Evolutionary conservation across 768 basidiomycete species (phyloP).

Genomic region (Rhodocollybia butyracea): DNA sequence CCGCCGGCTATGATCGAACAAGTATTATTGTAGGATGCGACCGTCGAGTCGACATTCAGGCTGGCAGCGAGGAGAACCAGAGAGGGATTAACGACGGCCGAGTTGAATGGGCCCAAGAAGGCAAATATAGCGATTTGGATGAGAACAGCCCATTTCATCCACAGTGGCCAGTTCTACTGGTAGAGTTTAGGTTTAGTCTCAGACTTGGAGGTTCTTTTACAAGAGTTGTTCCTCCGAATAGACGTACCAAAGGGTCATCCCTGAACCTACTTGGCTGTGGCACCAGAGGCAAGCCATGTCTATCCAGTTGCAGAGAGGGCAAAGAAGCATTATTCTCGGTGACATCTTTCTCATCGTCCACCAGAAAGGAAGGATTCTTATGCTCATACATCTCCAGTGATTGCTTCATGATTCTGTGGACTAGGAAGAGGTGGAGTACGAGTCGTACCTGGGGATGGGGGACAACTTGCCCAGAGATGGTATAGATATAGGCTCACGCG

Average conservation of each 20-base stretch:
- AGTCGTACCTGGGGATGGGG: too few relatives aligned
- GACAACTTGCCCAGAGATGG: too few relatives aligned
- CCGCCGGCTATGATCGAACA: not conserved
- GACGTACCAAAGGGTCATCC: not conserved
- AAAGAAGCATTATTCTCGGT: too few relatives aligned
- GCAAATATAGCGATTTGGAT: constrained; percentile 13
- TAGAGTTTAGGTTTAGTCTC: not conserved
- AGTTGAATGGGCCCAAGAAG: constrained; percentile 15
- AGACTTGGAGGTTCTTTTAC: not conserved
- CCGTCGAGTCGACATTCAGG: not conserved
- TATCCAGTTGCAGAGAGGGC: too few relatives aligned
- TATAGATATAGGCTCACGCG: too few relatives aligned
- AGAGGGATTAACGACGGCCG: constrained; percentile 12
- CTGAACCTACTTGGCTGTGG: not conserved
- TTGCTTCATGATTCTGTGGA: too few relatives aligned
- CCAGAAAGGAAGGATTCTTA: too few relatives aligned
- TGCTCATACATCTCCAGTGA: too few relatives aligned
- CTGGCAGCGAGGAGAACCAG: constrained; percentile 10
- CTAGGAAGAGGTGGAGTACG: too few relatives aligned
- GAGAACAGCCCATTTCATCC: constrained; percentile 16
- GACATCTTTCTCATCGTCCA: too few relatives aligned
- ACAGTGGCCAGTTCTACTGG: constrained; percentile 16
- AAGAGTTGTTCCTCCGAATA: too few relatives aligned
- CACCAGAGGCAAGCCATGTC: not conserved
- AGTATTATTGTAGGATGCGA: not conserved